Base-by-base conservation (phyloP, 306 rosid genomes). In the Malus sylvestris region DNA sequence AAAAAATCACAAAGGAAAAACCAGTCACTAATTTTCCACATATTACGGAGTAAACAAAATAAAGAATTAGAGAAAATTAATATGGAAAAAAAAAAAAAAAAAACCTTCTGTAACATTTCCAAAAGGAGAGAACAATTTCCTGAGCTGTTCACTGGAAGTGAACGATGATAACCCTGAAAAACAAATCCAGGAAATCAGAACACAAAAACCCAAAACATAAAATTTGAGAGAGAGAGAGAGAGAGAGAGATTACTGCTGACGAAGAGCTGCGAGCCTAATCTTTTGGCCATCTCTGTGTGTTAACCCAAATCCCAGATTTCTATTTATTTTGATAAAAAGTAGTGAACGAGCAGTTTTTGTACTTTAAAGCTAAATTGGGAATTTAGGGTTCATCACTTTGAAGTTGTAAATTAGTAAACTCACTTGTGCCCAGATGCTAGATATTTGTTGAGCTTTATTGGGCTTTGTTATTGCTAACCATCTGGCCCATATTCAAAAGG, bases 81-180 rank as follows among this genome's bases (percentile, higher is more conserved):
- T 63, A 23, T 15, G 44, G 16, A 32, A 30, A 6, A 52, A 22
- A 3, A 22, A 66, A 22, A 66, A 52, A 14, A 6, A 22, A 66
- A 45, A 6, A 91, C 98, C 97, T 79, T 88, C 76, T 2, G 77
- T 82, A 18, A 93, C 76, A 52, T 12, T 30, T 35, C 93, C 98
- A 53, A 90, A 91, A 10, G 87, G 93, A 29, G 97, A 85, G 78
- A 93, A 93, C 81, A 90, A 45, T 4, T 14, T 33, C 81, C 71
- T 71, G 2, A 93, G 88, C 13, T 67, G 85, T 6, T 86, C 88
- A 22, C 40, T 68, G 12, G 92, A 83, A 4, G 84, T 84, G 87
- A 71, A 87, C 25, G 79, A 91, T 18, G 96, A 91, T 63, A 90
- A 79, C 79, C 96, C 98, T 93, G 75, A 7, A 32, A 55, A 42